Conservation (phyloP, 352 stramenopile species). For the Thalassiosira allenii region DNA sequence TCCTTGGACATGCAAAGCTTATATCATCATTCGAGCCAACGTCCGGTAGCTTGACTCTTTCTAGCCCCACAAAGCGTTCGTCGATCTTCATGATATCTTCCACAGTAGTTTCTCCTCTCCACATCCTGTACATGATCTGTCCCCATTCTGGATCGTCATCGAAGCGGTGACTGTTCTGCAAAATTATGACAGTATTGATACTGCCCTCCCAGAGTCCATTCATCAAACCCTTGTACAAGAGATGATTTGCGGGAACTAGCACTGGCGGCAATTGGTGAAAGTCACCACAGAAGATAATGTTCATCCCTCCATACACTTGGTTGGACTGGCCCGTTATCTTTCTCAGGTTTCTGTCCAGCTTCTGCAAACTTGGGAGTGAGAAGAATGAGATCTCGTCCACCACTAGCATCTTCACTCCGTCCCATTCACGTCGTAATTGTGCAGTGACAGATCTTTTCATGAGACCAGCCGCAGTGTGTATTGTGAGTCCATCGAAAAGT, state of each 20-base stretch:
- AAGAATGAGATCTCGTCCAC: constrained; percentile 6
- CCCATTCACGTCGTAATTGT: not conserved
- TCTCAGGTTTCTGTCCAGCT: not conserved
- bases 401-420: not conserved
- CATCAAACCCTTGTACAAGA: constrained; percentile 14
- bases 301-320: not conserved
- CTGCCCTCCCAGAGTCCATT: constrained; percentile 20
- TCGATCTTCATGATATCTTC: constrained; percentile 25
- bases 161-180: constrained; percentile 31
- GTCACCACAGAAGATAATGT: not conserved
- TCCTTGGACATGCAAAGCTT: constrained; percentile 15
- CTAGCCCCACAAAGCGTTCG: constrained; percentile 12
- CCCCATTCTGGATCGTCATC: constrained; percentile 37
- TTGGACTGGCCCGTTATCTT: not conserved
- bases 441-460: not conserved
- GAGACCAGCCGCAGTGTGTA: constrained; percentile 3
- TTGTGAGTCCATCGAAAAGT: constrained; percentile 1
- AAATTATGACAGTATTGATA: constrained; percentile 37
- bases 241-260: not conserved
- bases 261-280: constrained; percentile 34
- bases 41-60: constrained; percentile 20
- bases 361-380: not conserved
- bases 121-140: not conserved
- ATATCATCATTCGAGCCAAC: constrained; percentile 1
- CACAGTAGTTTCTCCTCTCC: constrained; percentile 6